Base-by-base conservation (phyloP, 805 yeast genomes). In the Starmerella cellae region DNA sequence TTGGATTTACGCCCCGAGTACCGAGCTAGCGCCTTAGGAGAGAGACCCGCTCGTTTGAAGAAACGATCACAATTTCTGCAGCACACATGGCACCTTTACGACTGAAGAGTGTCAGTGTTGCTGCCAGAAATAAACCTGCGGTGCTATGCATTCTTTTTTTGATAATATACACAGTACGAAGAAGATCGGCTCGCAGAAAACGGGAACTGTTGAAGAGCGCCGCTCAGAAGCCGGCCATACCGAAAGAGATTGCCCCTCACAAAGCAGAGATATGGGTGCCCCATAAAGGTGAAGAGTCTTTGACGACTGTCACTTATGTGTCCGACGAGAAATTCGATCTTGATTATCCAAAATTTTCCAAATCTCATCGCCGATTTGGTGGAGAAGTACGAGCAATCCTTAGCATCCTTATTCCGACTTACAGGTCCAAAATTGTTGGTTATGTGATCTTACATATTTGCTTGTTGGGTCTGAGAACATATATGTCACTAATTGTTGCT, bases 401-500 rank as follows among this genome's bases (percentile, higher is more conserved):
- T 79, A 71, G 74, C 53, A 80, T 87, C 31, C 65, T 87, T 50
- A 75, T 85, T n/a, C 96, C 96, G 0, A 73, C 71, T 41, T 57
- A 80, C 46, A 68, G 71, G 45, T 75, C 81, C 48, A 75, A 73
- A 54, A 83, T 82, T 55, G 68, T 84, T 0, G 68, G 74, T 17
- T 62, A 82, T 37, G 62, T 87, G 34, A 59, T 73, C 2, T 66
- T 82, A 6, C 95, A 87, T 55, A 74, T 87, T 43, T 66, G 74
- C 46, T 81, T 84, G 52, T 67, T 87, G 32, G 66, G 83, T 19
- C 68, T 83, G 49, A 69, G 97, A 60, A 87, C 97, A 1, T 87
- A 87, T 80, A 68, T 87, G 46, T 79, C 91, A 23, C 67, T 87
- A 43, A 63, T 85, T 44, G 84, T 87, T 26, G 93, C 97, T 3